Conservation (phyloP, 2,329 filamentous ascomycete genomes). For the Penicillium brasilianum region DNA sequence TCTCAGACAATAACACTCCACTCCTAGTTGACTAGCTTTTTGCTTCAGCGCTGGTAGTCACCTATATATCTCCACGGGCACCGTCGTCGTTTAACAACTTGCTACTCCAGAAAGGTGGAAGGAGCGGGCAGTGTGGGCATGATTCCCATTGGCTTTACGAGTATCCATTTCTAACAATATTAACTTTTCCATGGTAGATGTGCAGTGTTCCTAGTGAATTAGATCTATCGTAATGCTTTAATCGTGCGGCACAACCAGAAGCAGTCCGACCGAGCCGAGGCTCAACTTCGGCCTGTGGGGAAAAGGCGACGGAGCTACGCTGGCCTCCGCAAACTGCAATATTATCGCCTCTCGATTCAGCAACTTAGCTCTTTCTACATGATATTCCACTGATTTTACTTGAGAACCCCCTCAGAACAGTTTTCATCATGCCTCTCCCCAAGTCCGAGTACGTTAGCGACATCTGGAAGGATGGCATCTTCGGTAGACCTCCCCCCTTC, state of each 20-base stretch:
- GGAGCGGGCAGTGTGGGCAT: not conserved
- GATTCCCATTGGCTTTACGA: not conserved
- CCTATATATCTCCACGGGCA: too few relatives aligned
- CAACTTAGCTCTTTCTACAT: not conserved
- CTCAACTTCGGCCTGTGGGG: constrained; percentile 26
- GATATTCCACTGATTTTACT: not conserved
- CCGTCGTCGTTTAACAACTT: too few relatives aligned
- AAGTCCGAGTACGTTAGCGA: constrained; percentile 78
- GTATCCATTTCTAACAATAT: too few relatives aligned
- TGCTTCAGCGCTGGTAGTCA: not conserved
- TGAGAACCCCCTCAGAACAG: not conserved
- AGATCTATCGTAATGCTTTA: not conserved
- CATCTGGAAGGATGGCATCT: constrained; percentile 86
- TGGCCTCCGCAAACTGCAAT: constrained; percentile 6
- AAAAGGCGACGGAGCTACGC: constrained; percentile 20
- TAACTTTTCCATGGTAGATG: not conserved
- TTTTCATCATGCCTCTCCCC: constrained; percentile 65
- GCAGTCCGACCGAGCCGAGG: constrained; percentile 24
- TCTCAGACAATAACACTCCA: not conserved
- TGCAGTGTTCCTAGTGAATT: not conserved
- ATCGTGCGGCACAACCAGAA: not conserved
- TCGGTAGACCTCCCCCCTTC: constrained; percentile 59
- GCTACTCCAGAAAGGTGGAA: not conserved
- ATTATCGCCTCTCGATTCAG: not conserved
- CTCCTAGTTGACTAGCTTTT: too few relatives aligned